phyloP scores from a whole-genome alignment of 2,329 filamentous ascomycete genomes.

The Leptographium flavum region DNA sequence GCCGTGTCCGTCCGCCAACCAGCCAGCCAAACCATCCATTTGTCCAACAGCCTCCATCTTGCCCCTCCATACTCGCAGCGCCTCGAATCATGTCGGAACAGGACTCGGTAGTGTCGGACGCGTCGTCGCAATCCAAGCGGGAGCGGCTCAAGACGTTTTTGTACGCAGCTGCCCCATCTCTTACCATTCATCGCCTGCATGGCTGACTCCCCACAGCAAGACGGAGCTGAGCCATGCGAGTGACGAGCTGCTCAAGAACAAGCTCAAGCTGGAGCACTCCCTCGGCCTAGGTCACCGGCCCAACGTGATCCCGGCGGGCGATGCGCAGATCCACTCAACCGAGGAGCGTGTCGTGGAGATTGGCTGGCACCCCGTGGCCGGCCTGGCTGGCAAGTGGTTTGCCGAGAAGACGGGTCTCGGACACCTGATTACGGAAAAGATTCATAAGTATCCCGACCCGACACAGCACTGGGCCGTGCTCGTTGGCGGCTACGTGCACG shows the following conservation, averaged over 20 bases:
- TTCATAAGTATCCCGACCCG: slow-evolving; percentile 40
- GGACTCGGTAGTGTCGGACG: background rate
- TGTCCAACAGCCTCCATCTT: too few relatives aligned
- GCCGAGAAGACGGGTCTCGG: slow-evolving; percentile 40
- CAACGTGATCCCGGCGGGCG: slow-evolving; percentile 26
- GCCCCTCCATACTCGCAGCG: too few relatives aligned
- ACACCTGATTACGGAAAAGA: slow-evolving; percentile 39
- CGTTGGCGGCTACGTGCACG: slow-evolving; percentile 38
- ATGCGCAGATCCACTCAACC: slow-evolving; percentile 21
- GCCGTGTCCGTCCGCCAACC: background rate
- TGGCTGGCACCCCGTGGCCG: slow-evolving; percentile 44
- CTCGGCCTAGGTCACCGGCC: slow-evolving; percentile 28
- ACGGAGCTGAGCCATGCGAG: slow-evolving; percentile 3
- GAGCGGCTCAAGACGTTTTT: background rate
- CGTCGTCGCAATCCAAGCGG: background rate
- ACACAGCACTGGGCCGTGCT: slow-evolving; percentile 47
- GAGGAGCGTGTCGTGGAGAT: slow-evolving; percentile 31
- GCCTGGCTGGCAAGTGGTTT: slow-evolving; percentile 42
- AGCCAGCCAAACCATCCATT: background rate
- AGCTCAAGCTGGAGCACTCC: slow-evolving; percentile 25
- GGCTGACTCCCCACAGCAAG: background rate
- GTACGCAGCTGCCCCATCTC: background rate
- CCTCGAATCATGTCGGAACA: background rate
- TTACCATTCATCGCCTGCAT: background rate
- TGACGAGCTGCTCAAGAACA: slow-evolving; percentile 23